Base-by-base conservation (phyloP, 2,329 filamentous ascomycete species). In the Beauveria australis region DNA sequence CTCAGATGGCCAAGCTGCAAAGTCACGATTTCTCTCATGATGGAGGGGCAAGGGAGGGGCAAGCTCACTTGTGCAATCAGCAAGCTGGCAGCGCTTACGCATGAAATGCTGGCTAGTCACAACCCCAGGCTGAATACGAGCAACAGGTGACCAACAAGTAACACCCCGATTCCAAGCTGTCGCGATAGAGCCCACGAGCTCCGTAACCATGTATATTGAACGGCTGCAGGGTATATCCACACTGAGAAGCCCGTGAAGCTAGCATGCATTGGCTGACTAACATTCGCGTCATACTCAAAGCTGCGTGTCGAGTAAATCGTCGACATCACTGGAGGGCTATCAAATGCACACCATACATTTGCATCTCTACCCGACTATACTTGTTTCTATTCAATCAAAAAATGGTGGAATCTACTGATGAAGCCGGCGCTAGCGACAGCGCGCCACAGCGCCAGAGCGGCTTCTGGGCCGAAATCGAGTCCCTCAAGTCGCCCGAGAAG, bases 1-100 rank as follows among this genome's bases (percentile, higher is more conserved):
- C 89, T 92, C 71, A 89, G 87, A 72, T 96, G 89, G 48, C 94
- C 94, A 63, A 97, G 86, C 79, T 99, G 94, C 51, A 99, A 79
- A 0, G 93, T 97, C 63, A 99, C 81, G 63, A 97, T 91, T 75
- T 99, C 94, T 75, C 92, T 91, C 94, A 99, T 97, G 4, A 28
- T 64, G 41, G 28, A 16, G 56, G 26, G 43, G 56, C 40, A 46
- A n/a, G 40, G n/a, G 24, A 30, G 41, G 59, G 26, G 43, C 22
- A 48, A 16, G 9, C 18, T 24, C 8, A 5, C 16, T 8, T 6
- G 28, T 5, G 28, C 16, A 43, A 22, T 33, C 40, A 19, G 40
- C 26, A 22, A 33, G 12, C n/a, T 16, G 22, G n/a, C n/a, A 47
- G 53, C 5, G 9, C 53, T 33, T 10, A 16, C 14, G 22, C 9